A percentile compares a stretch with the other conserved stretches of the same genome.
Evolutionary conservation across 768 basidiomycete genomes (phyloP).

Genomic region (Suillus placidus): DNA sequence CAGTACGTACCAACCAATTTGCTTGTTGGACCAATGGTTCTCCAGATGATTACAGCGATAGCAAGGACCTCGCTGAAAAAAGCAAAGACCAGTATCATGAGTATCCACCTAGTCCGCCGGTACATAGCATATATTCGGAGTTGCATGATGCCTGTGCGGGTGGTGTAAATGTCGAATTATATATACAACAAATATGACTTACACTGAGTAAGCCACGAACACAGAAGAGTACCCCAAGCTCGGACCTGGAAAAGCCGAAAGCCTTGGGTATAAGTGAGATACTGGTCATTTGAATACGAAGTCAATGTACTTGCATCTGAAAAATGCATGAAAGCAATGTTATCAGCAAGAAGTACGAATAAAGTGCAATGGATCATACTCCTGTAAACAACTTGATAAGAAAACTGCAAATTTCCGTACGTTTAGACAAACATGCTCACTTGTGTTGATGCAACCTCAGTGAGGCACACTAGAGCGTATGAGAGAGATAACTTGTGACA

Average conservation of each 20-base stretch:
- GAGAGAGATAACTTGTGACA: background rate
- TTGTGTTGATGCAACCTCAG: background rate
- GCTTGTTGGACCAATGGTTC: conserved; percentile 28
- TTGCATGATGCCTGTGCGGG: conserved; percentile 31
- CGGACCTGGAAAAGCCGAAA: conserved; percentile 33
- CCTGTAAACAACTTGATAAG: background rate
- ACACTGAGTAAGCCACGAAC: conserved; percentile 37
- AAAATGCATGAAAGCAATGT: background rate
- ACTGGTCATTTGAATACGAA: background rate
- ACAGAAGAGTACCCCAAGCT: conserved; percentile 35
- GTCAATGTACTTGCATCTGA: background rate
- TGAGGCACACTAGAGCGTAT: background rate
- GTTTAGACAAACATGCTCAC: background rate
- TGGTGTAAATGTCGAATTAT: conserved; percentile 13
- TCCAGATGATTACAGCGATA: conserved; percentile 30
- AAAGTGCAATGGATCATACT: background rate
- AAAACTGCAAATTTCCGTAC: background rate
- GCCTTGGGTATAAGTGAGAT: conserved; percentile 16
- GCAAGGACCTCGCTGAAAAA: conserved; percentile 29
- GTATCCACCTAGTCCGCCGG: conserved; percentile 23
- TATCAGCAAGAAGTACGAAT: background rate
- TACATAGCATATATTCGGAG: conserved; percentile 39
- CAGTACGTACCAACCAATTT: background rate
- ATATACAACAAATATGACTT: background rate
- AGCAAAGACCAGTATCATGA: conserved; percentile 20